Base-by-base conservation (phyloP, 1,284 basidiomycete species). In the Paramarasmius palmivorus region DNA sequence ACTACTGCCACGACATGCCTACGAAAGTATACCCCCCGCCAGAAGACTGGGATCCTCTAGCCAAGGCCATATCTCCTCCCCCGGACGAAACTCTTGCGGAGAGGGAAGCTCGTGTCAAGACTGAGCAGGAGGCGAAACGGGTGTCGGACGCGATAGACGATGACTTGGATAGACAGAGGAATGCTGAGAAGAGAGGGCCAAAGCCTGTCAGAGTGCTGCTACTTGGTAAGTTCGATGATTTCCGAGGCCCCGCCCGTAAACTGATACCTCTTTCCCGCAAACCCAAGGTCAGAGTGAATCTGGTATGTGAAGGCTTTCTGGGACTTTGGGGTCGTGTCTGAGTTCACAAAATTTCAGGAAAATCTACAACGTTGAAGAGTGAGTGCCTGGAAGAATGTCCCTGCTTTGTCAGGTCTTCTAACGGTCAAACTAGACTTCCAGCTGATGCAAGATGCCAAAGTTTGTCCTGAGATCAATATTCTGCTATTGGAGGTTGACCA, bases 71-170 rank as follows among this genome's bases (percentile, higher is more conserved):
- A 3, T 77, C 77, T 0, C 87, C 87, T 0, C 83, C 86, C 0
- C 68, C 73, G 5, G 72, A 80, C 61, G 89, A 91, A 70, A 76
- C 83, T 0, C 61, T 67, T 2, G 70, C 69, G 19, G 76, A 87
- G 55, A 73, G 79, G 4, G 71, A 77, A 39, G 69, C 62, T 1
- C 75, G 88, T 7, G 56, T 88, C 22, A 65, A 68, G 9, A 72
- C 72, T 12, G 88, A 90, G 64, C 72, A 69, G 23, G 79, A 81
- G 57, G 87, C 84, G 7, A 83, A 83, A 63, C 72, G 72, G 15
- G 67, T 84, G 38, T 89, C 87, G 1, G 84, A 88, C 63, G 71
- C 73, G 40, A 91, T 91, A 58, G 88, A 91, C 68, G 82, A 83
- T 47, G 80, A 87, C 64, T 64, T 91, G 39, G 79, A 81, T 63